Evolutionary conservation across 768 basidiomycete species (phyloP).

Genomic region (Hypholoma sublateritium): DNA sequence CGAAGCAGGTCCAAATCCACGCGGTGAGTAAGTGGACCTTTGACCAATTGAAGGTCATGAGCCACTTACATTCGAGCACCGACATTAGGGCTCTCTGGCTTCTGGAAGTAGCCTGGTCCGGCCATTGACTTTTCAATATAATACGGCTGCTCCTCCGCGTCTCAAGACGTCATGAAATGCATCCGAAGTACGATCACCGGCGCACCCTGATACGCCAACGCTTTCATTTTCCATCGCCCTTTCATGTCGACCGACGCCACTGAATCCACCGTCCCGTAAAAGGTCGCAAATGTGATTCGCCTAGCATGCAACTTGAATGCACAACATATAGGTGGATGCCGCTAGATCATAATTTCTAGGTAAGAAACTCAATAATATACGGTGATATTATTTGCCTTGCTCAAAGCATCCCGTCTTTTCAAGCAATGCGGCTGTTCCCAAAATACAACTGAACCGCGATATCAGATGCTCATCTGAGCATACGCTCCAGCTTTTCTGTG

Average conservation of each 20-base stretch:
- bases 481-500: background rate
- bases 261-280: no score
- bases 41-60: background rate
- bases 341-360: no score
- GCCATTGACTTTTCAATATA: background rate
- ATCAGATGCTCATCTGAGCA: slow-evolving; percentile 1
- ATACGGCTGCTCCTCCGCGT: background rate
- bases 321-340: background rate
- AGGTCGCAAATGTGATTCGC: no score
- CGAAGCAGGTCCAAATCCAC: background rate
- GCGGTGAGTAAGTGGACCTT: background rate
- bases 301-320: no score
- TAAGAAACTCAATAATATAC: no score
- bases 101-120: background rate
- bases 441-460: background rate
- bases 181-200: slow-evolving; percentile 4
- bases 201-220: background rate
- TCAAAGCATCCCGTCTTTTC: background rate
- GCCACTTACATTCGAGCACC: background rate
- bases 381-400: background rate
- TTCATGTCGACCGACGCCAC: no score
- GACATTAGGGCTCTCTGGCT: background rate
- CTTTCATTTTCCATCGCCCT: background rate
- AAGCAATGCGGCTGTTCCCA: background rate
- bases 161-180: background rate